A percentile compares a stretch with the other conserved stretches of the same genome.
Evolutionary conservation across 441 rosid genomes (phyloP).

Genomic region (Raphanus hybrid): DNA sequence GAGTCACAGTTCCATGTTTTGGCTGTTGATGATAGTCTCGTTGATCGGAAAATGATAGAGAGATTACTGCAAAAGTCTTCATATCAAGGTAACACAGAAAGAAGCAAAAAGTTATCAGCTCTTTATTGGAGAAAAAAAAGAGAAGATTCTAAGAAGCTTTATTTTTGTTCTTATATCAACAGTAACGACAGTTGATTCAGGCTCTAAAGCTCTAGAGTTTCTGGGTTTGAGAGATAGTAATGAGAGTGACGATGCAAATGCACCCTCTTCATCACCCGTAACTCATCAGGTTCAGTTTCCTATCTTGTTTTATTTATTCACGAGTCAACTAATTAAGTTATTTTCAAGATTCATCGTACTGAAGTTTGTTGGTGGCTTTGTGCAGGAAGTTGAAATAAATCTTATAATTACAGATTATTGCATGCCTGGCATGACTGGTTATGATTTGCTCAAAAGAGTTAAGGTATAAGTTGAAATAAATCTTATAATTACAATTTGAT

Average conservation of each 20-base stretch:
- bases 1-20: slow-evolving; percentile 61
- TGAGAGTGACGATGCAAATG: slow-evolving; percentile 24
- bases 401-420: slow-evolving; percentile 89
- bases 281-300: slow-evolving; percentile 47
- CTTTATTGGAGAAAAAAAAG: neutral
- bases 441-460: slow-evolving; percentile 80
- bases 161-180: slow-evolving; percentile 18
- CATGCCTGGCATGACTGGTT: slow-evolving; percentile 96
- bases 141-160: neutral
- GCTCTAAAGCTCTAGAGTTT: slow-evolving; percentile 81
- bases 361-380: neutral
- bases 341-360: neutral
- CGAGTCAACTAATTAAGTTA: slow-evolving; percentile 6
- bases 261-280: slow-evolving; percentile 41
- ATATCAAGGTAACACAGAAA: slow-evolving; percentile 53
- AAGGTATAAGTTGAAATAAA: slow-evolving; percentile 49
- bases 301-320: neutral
- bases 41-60: slow-evolving; percentile 65
- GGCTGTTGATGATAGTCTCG: slow-evolving; percentile 65
- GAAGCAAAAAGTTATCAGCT: neutral
- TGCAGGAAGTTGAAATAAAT: slow-evolving; percentile 54
- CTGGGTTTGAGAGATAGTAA: slow-evolving; percentile 59
- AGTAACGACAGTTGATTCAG: slow-evolving; percentile 95
- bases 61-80: slow-evolving; percentile 66
- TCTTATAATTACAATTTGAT: neutral